A percentile compares a stretch with the other conserved stretches of the same genome.
phyloP scores from a whole-genome alignment of 306 rosid genomes.

The Prunus campanulata region DNA sequence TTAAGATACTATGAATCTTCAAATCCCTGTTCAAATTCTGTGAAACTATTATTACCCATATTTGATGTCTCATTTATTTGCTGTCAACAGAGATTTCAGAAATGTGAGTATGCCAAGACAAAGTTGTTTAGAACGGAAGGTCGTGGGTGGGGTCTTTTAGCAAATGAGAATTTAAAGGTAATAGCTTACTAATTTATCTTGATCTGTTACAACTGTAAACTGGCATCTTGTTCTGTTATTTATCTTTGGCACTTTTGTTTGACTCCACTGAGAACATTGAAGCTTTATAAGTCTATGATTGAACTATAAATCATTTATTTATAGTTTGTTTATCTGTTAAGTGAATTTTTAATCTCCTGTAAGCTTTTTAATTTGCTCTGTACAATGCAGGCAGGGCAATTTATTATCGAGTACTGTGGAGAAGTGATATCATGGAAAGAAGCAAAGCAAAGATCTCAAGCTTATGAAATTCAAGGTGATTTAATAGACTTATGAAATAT shows the following conservation, averaged over 20 bases:
- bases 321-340: background rate
- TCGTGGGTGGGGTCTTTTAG: constrained; percentile 94
- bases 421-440: constrained; percentile 97
- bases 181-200: constrained; percentile 13
- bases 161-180: constrained; percentile 85
- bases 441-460: constrained; percentile 87
- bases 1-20: constrained; percentile 1
- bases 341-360: background rate
- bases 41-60: constrained; percentile 13
- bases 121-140: constrained; percentile 86
- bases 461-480: constrained; percentile 79
- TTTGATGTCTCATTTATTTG: constrained; percentile 26
- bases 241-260: background rate
- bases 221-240: background rate
- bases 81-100: constrained; percentile 76
- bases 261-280: background rate
- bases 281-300: background rate
- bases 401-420: constrained; percentile 91
- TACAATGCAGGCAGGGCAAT: constrained; percentile 62
- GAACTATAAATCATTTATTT: background rate
- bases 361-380: constrained; percentile 17
- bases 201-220: constrained; percentile 17
- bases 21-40: constrained; percentile 11
- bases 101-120: constrained; percentile 80
- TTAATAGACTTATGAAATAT: constrained; percentile 11